Evolutionary conservation across 345 rosid genomes (phyloP).

Genomic region (Acer negundo): DNA sequence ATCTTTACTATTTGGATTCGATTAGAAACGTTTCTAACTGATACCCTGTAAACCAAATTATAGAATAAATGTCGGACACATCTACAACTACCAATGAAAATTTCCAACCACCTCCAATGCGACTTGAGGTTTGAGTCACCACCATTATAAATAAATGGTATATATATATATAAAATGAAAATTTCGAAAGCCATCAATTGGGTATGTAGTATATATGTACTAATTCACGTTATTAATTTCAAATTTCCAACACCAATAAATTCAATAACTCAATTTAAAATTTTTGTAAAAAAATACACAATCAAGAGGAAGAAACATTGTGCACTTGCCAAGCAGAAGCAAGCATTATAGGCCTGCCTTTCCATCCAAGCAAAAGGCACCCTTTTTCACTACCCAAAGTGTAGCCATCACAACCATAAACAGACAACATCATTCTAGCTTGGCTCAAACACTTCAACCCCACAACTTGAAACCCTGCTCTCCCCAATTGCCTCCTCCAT

Average conservation of each 20-base stretch:
- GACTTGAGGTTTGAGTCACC: no score
- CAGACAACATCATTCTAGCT: slow-evolving; percentile 59
- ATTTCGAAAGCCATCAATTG: neutral
- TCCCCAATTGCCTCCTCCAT: slow-evolving; percentile 67
- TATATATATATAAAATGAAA: neutral
- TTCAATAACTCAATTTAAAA: neutral
- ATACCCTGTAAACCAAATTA: no score
- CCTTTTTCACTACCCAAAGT: slow-evolving; percentile 55
- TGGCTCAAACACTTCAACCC: slow-evolving; percentile 55
- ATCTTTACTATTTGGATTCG: no score
- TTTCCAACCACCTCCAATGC: no score
- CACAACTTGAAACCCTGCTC: slow-evolving; percentile 62
- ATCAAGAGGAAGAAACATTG: slow-evolving; percentile 25
- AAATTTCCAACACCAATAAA: neutral
- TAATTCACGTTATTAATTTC: slow-evolving; percentile 16
- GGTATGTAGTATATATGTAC: neutral
- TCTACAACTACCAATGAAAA: no score
- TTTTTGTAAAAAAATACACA: neutral
- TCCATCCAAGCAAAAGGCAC: slow-evolving; percentile 63
- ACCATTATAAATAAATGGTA: no score
- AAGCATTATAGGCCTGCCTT: slow-evolving; percentile 64
- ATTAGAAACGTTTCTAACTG: no score
- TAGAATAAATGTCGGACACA: no score
- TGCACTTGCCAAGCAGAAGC: slow-evolving; percentile 68
- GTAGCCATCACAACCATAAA: slow-evolving; percentile 61